phyloP scores from a whole-genome alignment of 768 basidiomycete genomes.

The Tulasnella sp. region DNA sequence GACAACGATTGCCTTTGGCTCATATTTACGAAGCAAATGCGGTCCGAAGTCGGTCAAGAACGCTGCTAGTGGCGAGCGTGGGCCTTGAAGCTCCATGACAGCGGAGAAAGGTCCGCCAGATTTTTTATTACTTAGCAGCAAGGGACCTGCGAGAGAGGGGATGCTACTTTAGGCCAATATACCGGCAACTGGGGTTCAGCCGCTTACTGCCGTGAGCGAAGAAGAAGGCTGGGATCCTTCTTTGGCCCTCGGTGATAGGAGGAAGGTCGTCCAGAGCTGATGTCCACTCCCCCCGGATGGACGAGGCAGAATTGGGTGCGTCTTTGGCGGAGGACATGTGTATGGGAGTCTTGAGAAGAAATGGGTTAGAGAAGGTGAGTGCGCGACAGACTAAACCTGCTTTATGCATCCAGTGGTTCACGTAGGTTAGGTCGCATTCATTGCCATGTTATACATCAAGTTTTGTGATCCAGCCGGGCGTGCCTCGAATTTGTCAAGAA shows the following conservation, averaged over 20 bases:
- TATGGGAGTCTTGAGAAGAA: too few relatives aligned
- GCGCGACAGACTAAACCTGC: too few relatives aligned
- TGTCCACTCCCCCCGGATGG: constrained; percentile 32
- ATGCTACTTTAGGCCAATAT: too few relatives aligned
- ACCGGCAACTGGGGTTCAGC: too few relatives aligned
- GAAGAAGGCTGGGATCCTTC: constrained; percentile 54
- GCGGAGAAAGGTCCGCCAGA: constrained; percentile 3
- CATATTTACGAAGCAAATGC: constrained; percentile 53
- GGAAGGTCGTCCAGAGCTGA: constrained; percentile 47
- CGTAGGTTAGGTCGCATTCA: too few relatives aligned
- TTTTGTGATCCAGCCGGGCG: too few relatives aligned
- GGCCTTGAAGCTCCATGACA: constrained; percentile 30
- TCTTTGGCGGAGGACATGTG: too few relatives aligned
- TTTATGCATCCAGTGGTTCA: too few relatives aligned
- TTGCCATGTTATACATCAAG: too few relatives aligned
- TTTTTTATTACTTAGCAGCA: constrained; percentile 20
- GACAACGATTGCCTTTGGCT: constrained; percentile 67
- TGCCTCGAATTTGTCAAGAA: too few relatives aligned
- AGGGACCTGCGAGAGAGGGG: constrained; percentile 41
- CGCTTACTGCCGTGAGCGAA: constrained; percentile 52
- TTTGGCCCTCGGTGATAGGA: constrained; percentile 35
- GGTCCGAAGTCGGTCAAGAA: constrained; percentile 63
- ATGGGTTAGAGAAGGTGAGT: too few relatives aligned
- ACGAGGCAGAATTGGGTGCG: too few relatives aligned
- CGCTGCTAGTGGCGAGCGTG: constrained; percentile 41